Conservation (phyloP, 139 green algal genomes). For the Chlorella sp. region DNA sequence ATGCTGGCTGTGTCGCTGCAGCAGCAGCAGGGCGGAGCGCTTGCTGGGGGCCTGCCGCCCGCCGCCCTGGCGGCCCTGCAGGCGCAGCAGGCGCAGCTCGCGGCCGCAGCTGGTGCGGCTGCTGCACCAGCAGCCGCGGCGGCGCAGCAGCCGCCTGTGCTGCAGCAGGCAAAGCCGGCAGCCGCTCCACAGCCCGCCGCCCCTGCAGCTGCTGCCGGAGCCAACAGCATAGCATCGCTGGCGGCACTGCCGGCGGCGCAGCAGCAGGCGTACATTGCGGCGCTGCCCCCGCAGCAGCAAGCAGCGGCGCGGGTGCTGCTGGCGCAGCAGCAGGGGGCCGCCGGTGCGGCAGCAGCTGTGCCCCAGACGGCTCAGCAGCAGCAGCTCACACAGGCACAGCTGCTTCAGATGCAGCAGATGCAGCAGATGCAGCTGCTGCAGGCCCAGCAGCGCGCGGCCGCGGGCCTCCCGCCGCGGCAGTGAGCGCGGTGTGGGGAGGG, state of each 20-base stretch:
- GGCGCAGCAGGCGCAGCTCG: slow-evolving; percentile 12
- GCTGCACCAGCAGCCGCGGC: not conserved
- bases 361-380: not conserved
- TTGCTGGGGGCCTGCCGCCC: not conserved
- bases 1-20: slow-evolving; percentile 18
- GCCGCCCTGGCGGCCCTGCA: not conserved
- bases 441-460: not conserved
- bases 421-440: not conserved
- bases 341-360: not conserved
- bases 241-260: no score
- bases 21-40: slow-evolving; percentile 6
- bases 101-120: not conserved
- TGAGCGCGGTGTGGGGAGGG: not conserved
- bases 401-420: slow-evolving; percentile 1
- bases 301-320: slow-evolving; percentile 18
- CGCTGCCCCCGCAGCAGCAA: slow-evolving; percentile 2
- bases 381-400: not conserved
- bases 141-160: not conserved
- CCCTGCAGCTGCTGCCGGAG: no score
- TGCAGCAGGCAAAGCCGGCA: no score
- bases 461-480: not conserved
- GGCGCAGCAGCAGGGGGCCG: slow-evolving; percentile 7
- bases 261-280: no score
- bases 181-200: no score
- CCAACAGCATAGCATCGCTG: no score